phyloP scores from a whole-genome alignment of 2,329 filamentous ascomycete species.

The Phialocephala sp. region DNA sequence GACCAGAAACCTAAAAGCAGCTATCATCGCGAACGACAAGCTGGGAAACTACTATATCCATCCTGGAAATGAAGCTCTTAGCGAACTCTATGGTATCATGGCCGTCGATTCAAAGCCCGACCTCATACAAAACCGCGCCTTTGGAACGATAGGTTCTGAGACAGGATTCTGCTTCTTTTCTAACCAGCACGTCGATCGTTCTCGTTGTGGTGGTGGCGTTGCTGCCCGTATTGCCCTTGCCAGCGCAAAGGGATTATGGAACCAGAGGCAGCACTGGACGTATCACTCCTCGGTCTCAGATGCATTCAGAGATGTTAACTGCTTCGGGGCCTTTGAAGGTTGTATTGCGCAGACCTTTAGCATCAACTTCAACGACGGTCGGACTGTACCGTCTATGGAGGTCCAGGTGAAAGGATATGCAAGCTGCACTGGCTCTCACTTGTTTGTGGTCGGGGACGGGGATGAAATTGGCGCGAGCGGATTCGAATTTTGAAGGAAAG shows the following conservation, averaged over 20 bases:
- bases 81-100: neutral
- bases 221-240: slow-evolving; percentile 14
- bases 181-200: slow-evolving; percentile 11
- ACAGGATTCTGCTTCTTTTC: slow-evolving; percentile 18
- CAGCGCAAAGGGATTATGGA: neutral
- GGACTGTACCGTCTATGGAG: neutral
- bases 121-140: neutral
- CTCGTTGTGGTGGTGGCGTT: slow-evolving; percentile 7
- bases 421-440: too few relatives aligned
- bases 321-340: slow-evolving; percentile 5
- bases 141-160: slow-evolving; percentile 5
- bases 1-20: neutral
- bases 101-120: neutral
- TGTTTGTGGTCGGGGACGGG: too few relatives aligned
- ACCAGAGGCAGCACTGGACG: slow-evolving; percentile 3
- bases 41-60: neutral
- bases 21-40: neutral
- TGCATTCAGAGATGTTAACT: neutral
- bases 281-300: slow-evolving; percentile 19
- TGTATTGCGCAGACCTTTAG: neutral
- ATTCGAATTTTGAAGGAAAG: too few relatives aligned
- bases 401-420: too few relatives aligned
- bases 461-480: too few relatives aligned
- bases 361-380: neutral
- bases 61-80: neutral